phyloP scores from a whole-genome alignment of 2,329 filamentous ascomycete species.

The Colletotrichum graminicola region DNA sequence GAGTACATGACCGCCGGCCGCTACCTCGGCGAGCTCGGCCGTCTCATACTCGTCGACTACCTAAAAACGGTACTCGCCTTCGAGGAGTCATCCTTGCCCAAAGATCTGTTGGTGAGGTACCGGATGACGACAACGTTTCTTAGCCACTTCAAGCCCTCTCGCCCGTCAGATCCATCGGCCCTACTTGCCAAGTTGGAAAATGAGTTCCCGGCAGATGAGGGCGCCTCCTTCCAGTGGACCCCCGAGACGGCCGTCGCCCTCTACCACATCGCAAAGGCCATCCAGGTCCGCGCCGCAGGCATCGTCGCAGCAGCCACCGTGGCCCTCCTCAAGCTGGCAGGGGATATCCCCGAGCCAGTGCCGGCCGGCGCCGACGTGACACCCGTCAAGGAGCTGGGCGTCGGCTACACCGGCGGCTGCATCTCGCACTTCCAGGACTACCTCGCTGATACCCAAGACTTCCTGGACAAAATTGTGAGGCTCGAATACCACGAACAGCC shows the following conservation, averaged over 20 bases:
- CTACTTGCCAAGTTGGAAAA: constrained; percentile 62
- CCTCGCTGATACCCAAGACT: constrained; percentile 75
- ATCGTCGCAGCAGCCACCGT: constrained; percentile 80
- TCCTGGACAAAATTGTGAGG: constrained; percentile 69
- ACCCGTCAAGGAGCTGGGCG: constrained; percentile 68
- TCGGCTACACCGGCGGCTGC: constrained; percentile 84
- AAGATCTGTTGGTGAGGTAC: constrained; percentile 67
- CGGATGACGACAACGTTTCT: constrained; percentile 79
- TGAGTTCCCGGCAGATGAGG: constrained; percentile 62
- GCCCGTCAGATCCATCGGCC: constrained; percentile 47
- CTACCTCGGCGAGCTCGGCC: constrained; percentile 82
- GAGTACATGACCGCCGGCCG: constrained; percentile 88
- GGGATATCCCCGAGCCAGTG: constrained; percentile 65
- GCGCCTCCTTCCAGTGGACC: constrained; percentile 71
- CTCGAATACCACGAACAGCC: constrained; percentile 52
- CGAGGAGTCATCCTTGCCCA: constrained; percentile 62
- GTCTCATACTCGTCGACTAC: constrained; percentile 77
- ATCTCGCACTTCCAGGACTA: constrained; percentile 85
- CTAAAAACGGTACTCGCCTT: constrained; percentile 60
- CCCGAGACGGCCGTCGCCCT: constrained; percentile 69
- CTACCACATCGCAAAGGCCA: constrained; percentile 75
- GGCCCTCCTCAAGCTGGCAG: constrained; percentile 76
- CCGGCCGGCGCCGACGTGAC: constrained; percentile 46
- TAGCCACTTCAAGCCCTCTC: constrained; percentile 73
- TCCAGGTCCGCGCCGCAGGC: constrained; percentile 79